Percentiles rank a stretch among this genome's conserved stretches.
phyloP scores from a whole-genome alignment of 2,329 filamentous ascomycete species.

The Trichoderma endophyticum region DNA sequence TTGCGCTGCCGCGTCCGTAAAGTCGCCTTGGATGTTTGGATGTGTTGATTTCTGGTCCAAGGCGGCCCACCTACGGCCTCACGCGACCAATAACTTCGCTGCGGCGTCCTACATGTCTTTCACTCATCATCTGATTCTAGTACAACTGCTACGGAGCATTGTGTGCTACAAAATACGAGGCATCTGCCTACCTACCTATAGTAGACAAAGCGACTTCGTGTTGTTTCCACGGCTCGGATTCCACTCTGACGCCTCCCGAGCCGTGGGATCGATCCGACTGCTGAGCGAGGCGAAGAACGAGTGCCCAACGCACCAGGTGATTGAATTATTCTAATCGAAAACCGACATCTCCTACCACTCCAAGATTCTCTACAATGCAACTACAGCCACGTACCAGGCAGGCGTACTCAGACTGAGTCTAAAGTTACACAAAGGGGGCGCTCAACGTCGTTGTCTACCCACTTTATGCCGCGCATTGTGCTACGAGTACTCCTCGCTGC shows the following conservation, averaged over 20 bases:
- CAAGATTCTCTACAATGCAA: not conserved
- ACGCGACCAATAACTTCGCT: not conserved
- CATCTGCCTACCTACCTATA: not conserved
- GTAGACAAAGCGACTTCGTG: not conserved
- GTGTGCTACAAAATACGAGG: not conserved
- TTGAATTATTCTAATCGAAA: not conserved
- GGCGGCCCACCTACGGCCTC: not conserved
- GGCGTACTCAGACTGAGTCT: not conserved
- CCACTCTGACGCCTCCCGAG: not conserved
- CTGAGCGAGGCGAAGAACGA: not conserved
- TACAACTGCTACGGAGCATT: not conserved
- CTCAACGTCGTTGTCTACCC: not conserved
- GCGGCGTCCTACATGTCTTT: not conserved
- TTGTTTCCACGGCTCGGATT: not conserved
- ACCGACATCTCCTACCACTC: not conserved
- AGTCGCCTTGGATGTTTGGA: not conserved
- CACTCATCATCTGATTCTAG: not conserved
- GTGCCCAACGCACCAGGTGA: not conserved
- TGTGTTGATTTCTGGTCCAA: not conserved
- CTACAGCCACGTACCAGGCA: not conserved
- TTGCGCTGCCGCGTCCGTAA: not conserved
- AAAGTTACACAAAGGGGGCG: not conserved
- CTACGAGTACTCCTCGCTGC: not conserved
- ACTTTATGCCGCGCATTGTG: constrained; percentile 3
- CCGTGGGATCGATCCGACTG: constrained; percentile 1